Evolutionary conservation across 164 flowering plant species (phyloP), one percentile per base, ranked within the genome.

Genomic region (Magnolia sinica): DNA sequence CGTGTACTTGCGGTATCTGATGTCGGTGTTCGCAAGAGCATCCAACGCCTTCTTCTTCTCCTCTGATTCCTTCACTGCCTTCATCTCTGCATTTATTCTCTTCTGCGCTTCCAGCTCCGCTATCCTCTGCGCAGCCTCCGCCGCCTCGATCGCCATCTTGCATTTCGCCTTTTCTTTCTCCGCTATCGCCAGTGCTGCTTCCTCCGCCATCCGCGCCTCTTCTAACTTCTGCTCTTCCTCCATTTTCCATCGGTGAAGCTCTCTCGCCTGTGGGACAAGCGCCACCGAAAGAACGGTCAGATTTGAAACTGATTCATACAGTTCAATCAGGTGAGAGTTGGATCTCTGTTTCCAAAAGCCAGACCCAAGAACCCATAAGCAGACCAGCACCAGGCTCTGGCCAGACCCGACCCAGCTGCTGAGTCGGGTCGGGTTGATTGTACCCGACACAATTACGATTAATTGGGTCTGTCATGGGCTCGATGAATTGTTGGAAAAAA

Each of bases 231-330:
- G 87, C 68, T 87, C 84, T 80, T 95, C 98, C 82, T 95, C 93
- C 72, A 88, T 6, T 82, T 93, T 93, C 98, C 97, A 93, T 8
- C 79, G 90, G 22, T 88, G 92, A 63, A 95, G 91, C 72, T 95
- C 97, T 74, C 49, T 79, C n/a, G 98, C 95, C 98, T 91, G 72
- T 22, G 8, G 37, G 9, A 64, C 18, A 50, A 76, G 23, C 74
- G 68, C 23, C 74, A 68, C 23, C n/a, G 19, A 7, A 64, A 37
- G 45, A 4, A 37, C 45, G 45, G 45, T 37, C 45, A 5, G 45
- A 37, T 37, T 37, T 37, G 45, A 37, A 37, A 37, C 45, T 37
- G 45, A 37, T 37, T 37, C 45, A 3, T 37, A 37, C 7, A 5
- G 45, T 37, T 4, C 7, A 37, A 37, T 37, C 45, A 37, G 7